These are phyloP conservation scores for Mortierella sp. DNA, from an alignment of 371 early-diverging fungal species.

Conservation along the genomic window DNA sequence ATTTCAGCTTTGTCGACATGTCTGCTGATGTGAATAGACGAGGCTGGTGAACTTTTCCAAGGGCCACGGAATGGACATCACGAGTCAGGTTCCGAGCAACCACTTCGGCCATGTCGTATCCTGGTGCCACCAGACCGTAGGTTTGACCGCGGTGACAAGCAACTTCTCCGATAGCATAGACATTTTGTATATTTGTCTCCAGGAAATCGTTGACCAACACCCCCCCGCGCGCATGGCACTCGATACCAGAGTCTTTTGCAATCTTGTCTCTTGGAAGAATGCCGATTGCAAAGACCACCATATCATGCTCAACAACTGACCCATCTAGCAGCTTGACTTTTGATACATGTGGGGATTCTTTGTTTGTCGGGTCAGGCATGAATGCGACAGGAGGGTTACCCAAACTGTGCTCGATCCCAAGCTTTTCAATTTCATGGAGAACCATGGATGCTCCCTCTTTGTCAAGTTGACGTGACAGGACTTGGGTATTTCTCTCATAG, in stretches of 20 bases:
- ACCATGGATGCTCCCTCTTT: constrained; percentile 60
- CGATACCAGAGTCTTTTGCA: constrained; percentile 52
- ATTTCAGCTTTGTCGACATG: constrained; percentile 75
- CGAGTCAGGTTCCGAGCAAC: constrained; percentile 66
- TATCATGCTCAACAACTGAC: constrained; percentile 53
- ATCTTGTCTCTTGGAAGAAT: constrained; percentile 70
- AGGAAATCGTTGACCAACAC: constrained; percentile 62
- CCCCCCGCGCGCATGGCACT: constrained; percentile 62
- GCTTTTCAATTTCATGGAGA: constrained; percentile 61
- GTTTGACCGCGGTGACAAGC: constrained; percentile 59
- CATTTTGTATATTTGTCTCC: constrained; percentile 56
- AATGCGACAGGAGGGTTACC: constrained; percentile 55
- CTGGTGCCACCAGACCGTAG: constrained; percentile 75
- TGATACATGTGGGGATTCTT: constrained; percentile 14
- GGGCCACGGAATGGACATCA: constrained; percentile 27
- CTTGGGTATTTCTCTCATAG: constrained; percentile 62
- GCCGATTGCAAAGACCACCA: constrained; percentile 70
- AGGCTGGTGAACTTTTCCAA: constrained; percentile 33
- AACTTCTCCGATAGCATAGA: constrained; percentile 76
- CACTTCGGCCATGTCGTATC: constrained; percentile 76
- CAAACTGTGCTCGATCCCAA: constrained; percentile 57
- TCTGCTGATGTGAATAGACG: constrained; percentile 67
- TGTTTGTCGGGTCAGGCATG: constrained; percentile 17
- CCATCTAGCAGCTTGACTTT: constrained; percentile 39
- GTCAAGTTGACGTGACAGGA: constrained; percentile 71